phyloP scores from a whole-genome alignment of 352 stramenopile genomes.

The Globisporangium irregulare region DNA sequence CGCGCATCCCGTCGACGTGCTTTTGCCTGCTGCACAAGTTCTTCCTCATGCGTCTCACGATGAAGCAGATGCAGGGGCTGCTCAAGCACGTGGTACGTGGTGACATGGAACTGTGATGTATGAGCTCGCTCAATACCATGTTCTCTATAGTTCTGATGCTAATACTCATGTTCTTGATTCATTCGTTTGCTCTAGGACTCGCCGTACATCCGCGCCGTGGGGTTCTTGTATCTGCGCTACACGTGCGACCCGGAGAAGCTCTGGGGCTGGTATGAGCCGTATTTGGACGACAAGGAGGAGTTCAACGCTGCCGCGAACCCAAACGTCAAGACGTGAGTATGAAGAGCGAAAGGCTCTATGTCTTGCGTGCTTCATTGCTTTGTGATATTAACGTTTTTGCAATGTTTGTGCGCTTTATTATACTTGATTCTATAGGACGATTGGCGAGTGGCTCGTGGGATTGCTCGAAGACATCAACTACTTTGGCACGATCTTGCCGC shows the following conservation, averaged over 20 bases:
- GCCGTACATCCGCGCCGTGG: slow-evolving; percentile 95
- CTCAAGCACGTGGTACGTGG: slow-evolving; percentile 81
- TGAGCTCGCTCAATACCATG: background rate
- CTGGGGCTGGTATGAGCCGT: slow-evolving; percentile 95
- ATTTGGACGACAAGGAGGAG: slow-evolving; percentile 94
- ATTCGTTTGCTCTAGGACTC: slow-evolving; percentile 70
- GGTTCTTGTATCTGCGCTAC: slow-evolving; percentile 98
- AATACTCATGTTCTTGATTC: background rate
- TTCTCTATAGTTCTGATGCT: background rate
- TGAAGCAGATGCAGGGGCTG: slow-evolving; percentile 95
- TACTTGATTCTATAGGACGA: slow-evolving; percentile 61
- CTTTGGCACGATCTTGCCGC: slow-evolving; percentile 94
- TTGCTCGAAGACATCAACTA: slow-evolving; percentile 96
- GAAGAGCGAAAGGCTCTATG: background rate
- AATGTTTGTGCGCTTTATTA: slow-evolving; percentile 10
- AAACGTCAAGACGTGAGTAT: slow-evolving; percentile 67
- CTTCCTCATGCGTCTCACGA: slow-evolving; percentile 94
- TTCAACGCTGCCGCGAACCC: slow-evolving; percentile 86
- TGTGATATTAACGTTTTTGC: background rate
- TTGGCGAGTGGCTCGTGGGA: slow-evolving; percentile 89
- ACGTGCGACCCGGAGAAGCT: slow-evolving; percentile 91
- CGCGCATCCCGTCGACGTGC: slow-evolving; percentile 90
- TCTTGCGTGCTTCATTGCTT: background rate
- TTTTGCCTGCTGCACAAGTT: slow-evolving; percentile 98
- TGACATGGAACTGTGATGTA: background rate